Evolutionary conservation across 2,329 filamentous ascomycete species (phyloP).

Genomic region (Beauveria sp.): DNA sequence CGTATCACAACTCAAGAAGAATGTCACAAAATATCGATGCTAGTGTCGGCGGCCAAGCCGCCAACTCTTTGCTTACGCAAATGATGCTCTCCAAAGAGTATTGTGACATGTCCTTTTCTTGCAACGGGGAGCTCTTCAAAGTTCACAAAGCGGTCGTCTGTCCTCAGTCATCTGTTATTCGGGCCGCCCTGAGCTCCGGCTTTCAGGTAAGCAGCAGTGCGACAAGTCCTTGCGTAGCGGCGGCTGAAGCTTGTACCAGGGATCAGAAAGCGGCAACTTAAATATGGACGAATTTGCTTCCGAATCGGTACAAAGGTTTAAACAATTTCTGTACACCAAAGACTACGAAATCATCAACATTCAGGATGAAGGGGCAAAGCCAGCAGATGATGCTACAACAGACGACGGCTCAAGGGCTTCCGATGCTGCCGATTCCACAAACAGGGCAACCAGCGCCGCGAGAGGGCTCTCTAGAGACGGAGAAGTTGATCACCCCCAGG

Average conservation of each 20-base stretch:
- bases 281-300: neutral
- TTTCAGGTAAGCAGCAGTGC: neutral
- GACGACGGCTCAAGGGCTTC: fast-evolving
- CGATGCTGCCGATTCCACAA: too few relatives aligned
- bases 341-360: neutral
- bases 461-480: neutral
- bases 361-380: neutral
- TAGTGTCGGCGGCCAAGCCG: neutral
- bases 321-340: neutral
- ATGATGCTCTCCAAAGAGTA: neutral
- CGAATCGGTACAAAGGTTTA: neutral
- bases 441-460: fast-evolving
- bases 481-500: neutral
- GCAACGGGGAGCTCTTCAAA: neutral
- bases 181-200: neutral
- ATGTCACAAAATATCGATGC: neutral
- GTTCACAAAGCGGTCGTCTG: slow-evolving; percentile 10
- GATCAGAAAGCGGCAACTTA: neutral
- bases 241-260: neutral
- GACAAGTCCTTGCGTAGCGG: neutral
- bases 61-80: neutral
- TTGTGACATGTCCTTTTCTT: neutral
- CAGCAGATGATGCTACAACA: neutral
- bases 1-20: neutral
- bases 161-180: neutral